Evolutionary conservation across 2,329 filamentous ascomycete genomes (phyloP).

Genomic region (Fusarium globosum): DNA sequence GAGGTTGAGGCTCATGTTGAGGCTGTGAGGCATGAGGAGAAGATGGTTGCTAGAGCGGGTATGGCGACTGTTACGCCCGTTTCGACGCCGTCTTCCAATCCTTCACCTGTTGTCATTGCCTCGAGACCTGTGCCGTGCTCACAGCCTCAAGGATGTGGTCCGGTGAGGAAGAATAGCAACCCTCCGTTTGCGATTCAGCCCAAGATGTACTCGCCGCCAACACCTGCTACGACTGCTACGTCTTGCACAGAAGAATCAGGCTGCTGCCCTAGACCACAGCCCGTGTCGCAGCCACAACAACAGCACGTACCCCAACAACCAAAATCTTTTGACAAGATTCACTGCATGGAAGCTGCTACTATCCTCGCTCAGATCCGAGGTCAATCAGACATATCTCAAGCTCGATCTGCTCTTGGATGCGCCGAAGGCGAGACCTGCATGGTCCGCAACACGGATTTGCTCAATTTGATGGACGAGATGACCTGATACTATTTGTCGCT

Average conservation of each 20-base stretch:
- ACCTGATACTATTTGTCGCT: constrained; percentile 7
- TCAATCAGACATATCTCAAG: constrained; percentile 42
- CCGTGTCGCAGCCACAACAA: not conserved
- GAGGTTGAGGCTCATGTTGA: constrained; percentile 40
- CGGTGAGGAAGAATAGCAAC: not conserved
- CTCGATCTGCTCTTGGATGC: constrained; percentile 48
- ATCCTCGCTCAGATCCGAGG: constrained; percentile 56
- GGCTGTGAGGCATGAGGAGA: constrained; percentile 5
- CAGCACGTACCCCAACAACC: not conserved
- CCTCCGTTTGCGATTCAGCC: not conserved
- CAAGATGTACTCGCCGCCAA: not conserved
- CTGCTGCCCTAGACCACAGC: constrained; percentile 13
- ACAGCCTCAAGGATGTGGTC: not conserved
- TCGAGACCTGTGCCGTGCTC: not conserved
- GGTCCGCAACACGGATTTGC: constrained; percentile 50
- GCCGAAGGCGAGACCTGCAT: constrained; percentile 42
- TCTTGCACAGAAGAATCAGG: not conserved
- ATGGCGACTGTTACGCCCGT: constrained; percentile 10
- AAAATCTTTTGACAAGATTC: constrained; percentile 36
- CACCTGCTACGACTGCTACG: not conserved
- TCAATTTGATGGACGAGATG: constrained; percentile 49
- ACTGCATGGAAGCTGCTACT: constrained; percentile 43
- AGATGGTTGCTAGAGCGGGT: not conserved
- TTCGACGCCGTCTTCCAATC: constrained; percentile 15
- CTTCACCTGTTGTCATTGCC: constrained; percentile 12